phyloP scores from a whole-genome alignment of 2,329 filamentous ascomycete genomes.

The Exophiala phaeomuriformis region DNA sequence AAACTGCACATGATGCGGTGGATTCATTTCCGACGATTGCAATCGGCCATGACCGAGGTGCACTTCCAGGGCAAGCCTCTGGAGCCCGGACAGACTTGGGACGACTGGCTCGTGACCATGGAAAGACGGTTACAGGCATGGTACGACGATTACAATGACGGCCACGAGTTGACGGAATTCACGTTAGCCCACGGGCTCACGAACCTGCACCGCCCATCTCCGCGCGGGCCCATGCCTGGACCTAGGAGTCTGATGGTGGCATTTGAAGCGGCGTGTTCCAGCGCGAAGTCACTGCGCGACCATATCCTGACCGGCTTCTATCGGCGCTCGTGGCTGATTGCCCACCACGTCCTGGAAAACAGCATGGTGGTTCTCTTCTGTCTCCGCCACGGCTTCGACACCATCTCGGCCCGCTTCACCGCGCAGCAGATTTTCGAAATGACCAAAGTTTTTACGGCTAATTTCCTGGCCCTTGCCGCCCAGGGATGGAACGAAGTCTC shows the following conservation, averaged over 20 bases:
- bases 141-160: conserved; percentile 28
- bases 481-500: conserved; percentile 32
- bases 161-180: conserved; percentile 27
- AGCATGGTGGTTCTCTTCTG: conserved; percentile 31
- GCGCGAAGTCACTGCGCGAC: conserved; percentile 25
- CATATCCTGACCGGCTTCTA: conserved; percentile 28
- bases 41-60: conserved; percentile 29
- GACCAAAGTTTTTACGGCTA: conserved; percentile 31
- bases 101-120: conserved; percentile 28
- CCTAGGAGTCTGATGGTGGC: conserved; percentile 27
- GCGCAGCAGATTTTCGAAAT: conserved; percentile 31
- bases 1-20: conserved; percentile 26
- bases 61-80: conserved; percentile 29
- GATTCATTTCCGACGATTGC: conserved; percentile 26
- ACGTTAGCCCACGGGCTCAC: conserved; percentile 26
- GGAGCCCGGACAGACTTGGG: conserved; percentile 26
- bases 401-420: conserved; percentile 28
- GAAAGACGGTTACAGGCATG: conserved; percentile 26
- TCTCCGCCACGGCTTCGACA: conserved; percentile 30
- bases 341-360: conserved; percentile 28
- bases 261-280: conserved; percentile 27
- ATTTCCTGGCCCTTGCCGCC: conserved; percentile 30
- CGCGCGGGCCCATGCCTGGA: conserved; percentile 25
- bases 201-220: conserved; percentile 28
- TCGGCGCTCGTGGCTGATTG: conserved; percentile 27